Percentiles rank a stretch among this genome's conserved stretches.
Evolutionary conservation across 1,284 basidiomycete species (phyloP).

Genomic region (Retiboletus flavoniger): DNA sequence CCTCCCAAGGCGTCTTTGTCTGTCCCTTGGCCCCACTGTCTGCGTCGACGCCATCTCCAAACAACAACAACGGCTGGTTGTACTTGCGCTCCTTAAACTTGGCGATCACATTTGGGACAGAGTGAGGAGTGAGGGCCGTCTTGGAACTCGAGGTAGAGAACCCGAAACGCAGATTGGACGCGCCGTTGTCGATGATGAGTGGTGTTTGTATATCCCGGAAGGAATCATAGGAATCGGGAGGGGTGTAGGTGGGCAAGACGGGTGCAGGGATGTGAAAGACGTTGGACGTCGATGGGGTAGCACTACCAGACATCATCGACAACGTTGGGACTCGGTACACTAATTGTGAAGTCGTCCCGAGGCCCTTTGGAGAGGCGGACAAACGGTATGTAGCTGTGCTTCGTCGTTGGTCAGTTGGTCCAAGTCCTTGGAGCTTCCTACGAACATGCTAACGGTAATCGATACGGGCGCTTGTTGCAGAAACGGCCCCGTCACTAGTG

Average conservation of each 20-base stretch:
- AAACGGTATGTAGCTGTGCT: not conserved
- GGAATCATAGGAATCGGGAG: slow-evolving; percentile 40
- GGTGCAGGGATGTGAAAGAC: slow-evolving; percentile 23
- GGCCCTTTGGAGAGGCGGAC: not conserved
- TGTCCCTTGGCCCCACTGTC: slow-evolving; percentile 82
- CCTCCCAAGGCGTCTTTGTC: slow-evolving; percentile 83
- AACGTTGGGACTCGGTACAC: not conserved
- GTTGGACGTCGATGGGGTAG: slow-evolving; percentile 16
- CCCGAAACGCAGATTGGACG: slow-evolving; percentile 86
- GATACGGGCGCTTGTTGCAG: not conserved
- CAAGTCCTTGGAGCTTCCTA: not conserved
- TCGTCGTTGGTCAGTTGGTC: not conserved
- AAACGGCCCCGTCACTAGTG: no score
- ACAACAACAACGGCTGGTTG: slow-evolving; percentile 77
- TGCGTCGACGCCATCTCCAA: slow-evolving; percentile 80
- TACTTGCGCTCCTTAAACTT: slow-evolving; percentile 87
- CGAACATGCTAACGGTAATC: not conserved
- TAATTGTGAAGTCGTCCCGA: not conserved
- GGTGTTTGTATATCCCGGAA: slow-evolving; percentile 53
- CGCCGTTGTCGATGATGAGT: slow-evolving; percentile 93
- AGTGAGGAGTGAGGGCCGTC: slow-evolving; percentile 43
- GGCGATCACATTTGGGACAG: slow-evolving; percentile 71
- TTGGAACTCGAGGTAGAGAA: slow-evolving; percentile 53
- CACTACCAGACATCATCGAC: slow-evolving; percentile 15
- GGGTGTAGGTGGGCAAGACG: slow-evolving; percentile 21